Evolutionary conservation across 2,329 filamentous ascomycete species (phyloP), one percentile per base, ranked within the genome.

Genomic region (Cercospora janseana): DNA sequence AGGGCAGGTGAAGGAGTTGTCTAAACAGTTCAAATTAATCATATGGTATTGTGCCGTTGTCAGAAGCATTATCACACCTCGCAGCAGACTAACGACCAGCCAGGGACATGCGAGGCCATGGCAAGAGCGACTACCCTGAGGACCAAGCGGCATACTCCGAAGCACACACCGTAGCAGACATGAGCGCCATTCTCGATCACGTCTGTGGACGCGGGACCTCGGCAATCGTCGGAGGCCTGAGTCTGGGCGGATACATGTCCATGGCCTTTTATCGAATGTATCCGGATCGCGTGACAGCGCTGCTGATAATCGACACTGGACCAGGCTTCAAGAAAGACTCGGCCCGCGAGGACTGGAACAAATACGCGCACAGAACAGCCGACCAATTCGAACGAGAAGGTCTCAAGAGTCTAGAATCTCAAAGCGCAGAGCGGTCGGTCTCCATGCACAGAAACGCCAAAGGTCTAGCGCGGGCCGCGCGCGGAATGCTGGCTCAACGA

Each of bases 281-380:
- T 48, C 54, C 61, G 2, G 27, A 57, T 13, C 49, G 58, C 4
- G 58, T 62, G 2, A 52, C 41, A n/a, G 53, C 55, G 7, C 46
- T 64, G 12, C 46, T 63, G 29, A 63, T 64, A n/a, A 64, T 63
- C 45, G 61, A 61, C 45, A 62, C 62, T 9, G 62, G 62, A 9
- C 61, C 59, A 4, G 61, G 61, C 2, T 63, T 61, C 49, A 61
- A 61, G 32, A 61, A 51, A 7, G 56, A 62, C 29, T 48, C 40
- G 2, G 61, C 59, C 7, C 46, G 60, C 16, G 49, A 63, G 10
- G 52, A 38, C 4, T 64, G 62, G 62, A 63, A 63, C 42, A 40
- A 56, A 18, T 54, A 55, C 35, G 60, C 61, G 8, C 42, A 52
- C 21, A 42, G 54, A 32, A 60, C 56, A 8, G 62, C 55, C 3